Evolutionary conservation across 1,139 yeast genomes (phyloP), one percentile per base, ranked within the genome.

Genomic region (Saccharomycopsis phalli): DNA sequence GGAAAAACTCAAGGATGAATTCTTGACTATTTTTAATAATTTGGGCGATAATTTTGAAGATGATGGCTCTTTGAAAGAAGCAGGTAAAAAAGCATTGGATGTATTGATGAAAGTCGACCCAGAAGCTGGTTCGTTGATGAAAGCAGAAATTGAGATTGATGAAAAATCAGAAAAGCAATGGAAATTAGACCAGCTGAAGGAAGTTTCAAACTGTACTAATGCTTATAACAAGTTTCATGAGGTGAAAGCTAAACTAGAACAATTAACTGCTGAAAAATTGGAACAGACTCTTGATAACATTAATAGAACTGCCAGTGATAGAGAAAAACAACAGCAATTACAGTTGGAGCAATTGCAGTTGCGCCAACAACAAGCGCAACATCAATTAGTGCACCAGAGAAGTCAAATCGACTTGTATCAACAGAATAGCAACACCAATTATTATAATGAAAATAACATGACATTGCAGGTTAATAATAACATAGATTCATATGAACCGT

Each of bases 121-220:
- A 22, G 28, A 26, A 3, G 17, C 27, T 21, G 23, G 18, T 54
- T 8, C 51, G 49, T 27, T 55, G 51, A 26, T 62, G 17, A 49
- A 49, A 13, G 39, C 47, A 4, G 63, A 62, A 27, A 45, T 60
- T 4, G 47, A 47, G 8, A 44, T 49, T 3, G 67, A 63, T 42
- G 51, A 56, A 19, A 51, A 49, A 32, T 46, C 57, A 6, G 66
- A 61, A 42, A 55, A 61, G 2, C 55, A 53, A 36, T 62, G 66
- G 66, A 54, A 61, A 47, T 58, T 17, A n/a, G 34, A 34, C 25
- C 54, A 3, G 40, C 52, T 50, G 33, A 49, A 51, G 17, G 57
- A 54, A 36, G 59, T 52, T 2, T 40, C 39, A 8, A 47, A 50
- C 34, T 55, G 58, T 40, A 29, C 36, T 4, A 49, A 48, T 29